Evolutionary conservation across 140 eudicot species (phyloP).

Genomic region (Erigeron philadelphicus): DNA sequence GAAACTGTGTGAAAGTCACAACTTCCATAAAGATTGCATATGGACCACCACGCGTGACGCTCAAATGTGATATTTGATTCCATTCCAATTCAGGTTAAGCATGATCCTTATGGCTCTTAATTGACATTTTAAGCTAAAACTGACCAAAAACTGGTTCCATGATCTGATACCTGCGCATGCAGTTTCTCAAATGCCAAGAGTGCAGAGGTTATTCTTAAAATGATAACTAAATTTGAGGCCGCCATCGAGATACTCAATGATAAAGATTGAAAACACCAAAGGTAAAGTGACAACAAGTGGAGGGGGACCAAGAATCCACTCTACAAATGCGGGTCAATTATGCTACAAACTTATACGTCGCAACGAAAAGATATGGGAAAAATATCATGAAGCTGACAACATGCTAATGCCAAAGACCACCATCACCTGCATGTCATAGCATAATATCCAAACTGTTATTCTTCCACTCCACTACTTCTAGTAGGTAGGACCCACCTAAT

Average conservation of each 20-base stretch:
- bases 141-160: neutral
- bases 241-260: slow-evolving; percentile 22
- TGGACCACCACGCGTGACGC: slow-evolving; percentile 30
- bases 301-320: slow-evolving; percentile 65
- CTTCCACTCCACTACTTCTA: slow-evolving; percentile 8
- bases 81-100: slow-evolving; percentile 25
- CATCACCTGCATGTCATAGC: slow-evolving; percentile 30
- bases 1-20: slow-evolving; percentile 8
- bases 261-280: slow-evolving; percentile 30
- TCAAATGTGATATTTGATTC: slow-evolving; percentile 15
- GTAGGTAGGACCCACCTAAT: slow-evolving; percentile 14
- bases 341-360: slow-evolving; percentile 23
- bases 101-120: slow-evolving; percentile 6
- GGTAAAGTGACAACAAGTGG: slow-evolving; percentile 30
- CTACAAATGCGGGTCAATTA: slow-evolving; percentile 40
- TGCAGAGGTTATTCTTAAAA: slow-evolving; percentile 14
- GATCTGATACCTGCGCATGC: slow-evolving; percentile 3
- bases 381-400: slow-evolving; percentile 32
- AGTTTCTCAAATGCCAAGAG: slow-evolving; percentile 15
- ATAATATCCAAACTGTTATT: slow-evolving; percentile 17
- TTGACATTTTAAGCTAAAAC: neutral
- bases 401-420: slow-evolving; percentile 23
- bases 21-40: neutral
- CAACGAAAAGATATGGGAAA: slow-evolving; percentile 20
- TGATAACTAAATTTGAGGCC: slow-evolving; percentile 22